Percentiles rank a stretch among this genome's conserved stretches.
phyloP scores from a whole-genome alignment of 306 rosid species.

The Prunus dulcis region DNA sequence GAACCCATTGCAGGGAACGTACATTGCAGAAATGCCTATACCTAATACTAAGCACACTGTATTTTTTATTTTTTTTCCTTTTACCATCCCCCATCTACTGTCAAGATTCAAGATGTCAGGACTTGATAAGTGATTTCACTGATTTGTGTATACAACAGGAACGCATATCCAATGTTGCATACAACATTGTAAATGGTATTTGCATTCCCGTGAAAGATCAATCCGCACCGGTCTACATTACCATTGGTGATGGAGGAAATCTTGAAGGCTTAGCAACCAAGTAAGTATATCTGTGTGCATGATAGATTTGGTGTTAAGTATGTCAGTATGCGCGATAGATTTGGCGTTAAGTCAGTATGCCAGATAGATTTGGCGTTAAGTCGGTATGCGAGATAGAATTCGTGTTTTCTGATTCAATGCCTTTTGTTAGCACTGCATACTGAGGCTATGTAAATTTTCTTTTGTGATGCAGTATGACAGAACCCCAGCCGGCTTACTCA shows the following conservation, averaged over 20 bases:
- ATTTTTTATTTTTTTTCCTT: too few species aligned
- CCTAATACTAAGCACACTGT: neutral
- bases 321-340: neutral
- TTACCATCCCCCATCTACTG: neutral
- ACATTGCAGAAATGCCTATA: neutral
- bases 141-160: conserved; percentile 42
- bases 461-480: conserved; percentile 60
- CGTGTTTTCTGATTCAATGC: neutral
- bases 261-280: conserved; percentile 79
- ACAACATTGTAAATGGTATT: conserved; percentile 60
- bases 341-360: conserved; percentile 24
- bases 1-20: neutral
- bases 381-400: neutral
- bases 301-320: conserved; percentile 24
- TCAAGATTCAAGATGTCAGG: neutral
- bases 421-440: neutral
- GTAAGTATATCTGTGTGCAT: conserved; percentile 36
- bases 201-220: conserved; percentile 67
- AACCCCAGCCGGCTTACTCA: conserved; percentile 79
- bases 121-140: neutral
- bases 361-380: neutral
- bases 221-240: conserved; percentile 85
- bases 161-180: conserved; percentile 73
- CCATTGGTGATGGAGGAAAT: conserved; percentile 93
- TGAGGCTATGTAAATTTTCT: conserved; percentile 1